phyloP scores from a whole-genome alignment of 768 basidiomycete species.

The Suillus spraguei region DNA sequence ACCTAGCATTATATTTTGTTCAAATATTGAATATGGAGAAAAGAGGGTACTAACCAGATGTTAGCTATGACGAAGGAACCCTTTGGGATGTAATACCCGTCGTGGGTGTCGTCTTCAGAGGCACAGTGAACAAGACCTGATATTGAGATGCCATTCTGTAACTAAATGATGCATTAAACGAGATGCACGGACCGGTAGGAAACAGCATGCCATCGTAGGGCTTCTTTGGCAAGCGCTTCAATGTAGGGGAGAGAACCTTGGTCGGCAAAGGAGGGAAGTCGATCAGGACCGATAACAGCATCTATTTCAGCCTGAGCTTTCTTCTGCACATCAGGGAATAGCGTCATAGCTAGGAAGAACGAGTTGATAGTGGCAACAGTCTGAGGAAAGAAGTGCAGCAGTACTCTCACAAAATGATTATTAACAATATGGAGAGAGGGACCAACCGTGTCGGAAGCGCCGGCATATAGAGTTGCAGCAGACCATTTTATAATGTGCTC shows the following conservation, averaged over 20 bases:
- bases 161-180: constrained; percentile 31
- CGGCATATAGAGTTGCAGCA: constrained; percentile 34
- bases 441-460: constrained; percentile 13
- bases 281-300: constrained; percentile 55
- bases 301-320: constrained; percentile 69
- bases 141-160: constrained; percentile 30
- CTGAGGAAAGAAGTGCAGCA: not conserved
- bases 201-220: constrained; percentile 47
- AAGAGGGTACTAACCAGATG: constrained; percentile 18
- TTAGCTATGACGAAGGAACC: constrained; percentile 30
- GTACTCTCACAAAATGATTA: not conserved
- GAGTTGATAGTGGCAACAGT: constrained; percentile 17
- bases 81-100: constrained; percentile 64
- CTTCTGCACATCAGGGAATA: constrained; percentile 46
- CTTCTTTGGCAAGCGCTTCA: constrained; percentile 62
- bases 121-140: constrained; percentile 48
- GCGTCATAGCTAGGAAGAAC: constrained; percentile 6
- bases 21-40: constrained; percentile 15
- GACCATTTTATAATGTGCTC: constrained; percentile 68
- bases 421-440: not conserved
- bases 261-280: constrained; percentile 62
- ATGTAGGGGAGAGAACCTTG: constrained; percentile 60
- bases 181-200: constrained; percentile 42
- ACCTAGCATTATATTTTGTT: constrained; percentile 17
- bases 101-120: constrained; percentile 61